A percentile compares a stretch with the other conserved stretches of the same genome.
phyloP scores from a whole-genome alignment of 192 early-diverging fungal genomes.

The Pilobolus umbonatus region DNA sequence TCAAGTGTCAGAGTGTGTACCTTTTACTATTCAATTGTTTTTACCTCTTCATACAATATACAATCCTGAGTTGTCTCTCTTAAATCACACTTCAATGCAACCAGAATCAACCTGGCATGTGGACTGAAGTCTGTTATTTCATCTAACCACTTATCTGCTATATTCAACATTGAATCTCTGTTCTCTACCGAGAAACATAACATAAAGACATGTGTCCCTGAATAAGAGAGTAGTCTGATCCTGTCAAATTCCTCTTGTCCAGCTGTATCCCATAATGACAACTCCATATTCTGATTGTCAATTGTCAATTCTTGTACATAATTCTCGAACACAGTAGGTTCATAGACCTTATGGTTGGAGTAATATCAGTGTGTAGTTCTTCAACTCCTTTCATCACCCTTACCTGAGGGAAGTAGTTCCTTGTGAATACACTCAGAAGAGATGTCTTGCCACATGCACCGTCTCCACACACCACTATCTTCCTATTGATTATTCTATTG shows the following conservation, averaged over 20 bases:
- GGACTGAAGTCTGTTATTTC: slow-evolving; percentile 22
- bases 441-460: slow-evolving; percentile 38
- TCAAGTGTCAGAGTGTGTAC: neutral
- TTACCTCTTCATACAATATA: slow-evolving; percentile 31
- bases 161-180: slow-evolving; percentile 28
- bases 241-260: slow-evolving; percentile 35
- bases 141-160: slow-evolving; percentile 22
- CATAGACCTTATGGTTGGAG: slow-evolving; percentile 27
- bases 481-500: slow-evolving; percentile 2
- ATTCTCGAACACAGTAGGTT: slow-evolving; percentile 42
- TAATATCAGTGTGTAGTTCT: neutral
- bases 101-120: slow-evolving; percentile 23
- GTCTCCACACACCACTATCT: slow-evolving; percentile 32
- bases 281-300: slow-evolving; percentile 31
- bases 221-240: slow-evolving; percentile 16
- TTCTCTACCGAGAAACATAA: slow-evolving; percentile 31
- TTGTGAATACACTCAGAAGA: slow-evolving; percentile 37
- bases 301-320: slow-evolving; percentile 34
- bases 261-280: slow-evolving; percentile 40
- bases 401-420: slow-evolving; percentile 38
- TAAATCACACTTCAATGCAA: slow-evolving; percentile 34
- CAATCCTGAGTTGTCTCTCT: slow-evolving; percentile 11
- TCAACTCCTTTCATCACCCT: neutral
- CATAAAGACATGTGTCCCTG: slow-evolving; percentile 25
- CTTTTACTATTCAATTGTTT: neutral